Conservation (phyloP, 2,329 filamentous ascomycete genomes). For the Diatrype stigma region DNA sequence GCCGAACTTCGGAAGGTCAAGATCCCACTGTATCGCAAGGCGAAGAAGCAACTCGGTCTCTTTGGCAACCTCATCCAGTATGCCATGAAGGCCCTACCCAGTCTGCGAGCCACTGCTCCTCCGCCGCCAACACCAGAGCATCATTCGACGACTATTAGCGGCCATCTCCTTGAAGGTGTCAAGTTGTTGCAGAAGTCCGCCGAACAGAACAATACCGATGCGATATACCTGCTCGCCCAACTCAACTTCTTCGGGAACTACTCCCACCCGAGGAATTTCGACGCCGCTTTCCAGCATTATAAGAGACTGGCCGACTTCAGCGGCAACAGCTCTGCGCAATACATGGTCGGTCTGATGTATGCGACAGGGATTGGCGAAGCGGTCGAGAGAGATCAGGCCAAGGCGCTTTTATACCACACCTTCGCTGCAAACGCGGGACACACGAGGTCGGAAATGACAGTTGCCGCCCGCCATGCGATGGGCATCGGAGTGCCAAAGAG, state of each 20-base stretch:
- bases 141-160: constrained; percentile 32
- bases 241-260: constrained; percentile 98
- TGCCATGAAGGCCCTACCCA: constrained; percentile 46
- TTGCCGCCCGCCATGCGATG: constrained; percentile 78
- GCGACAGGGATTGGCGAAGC: constrained; percentile 83
- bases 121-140: constrained; percentile 17
- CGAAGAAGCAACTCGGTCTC: constrained; percentile 39
- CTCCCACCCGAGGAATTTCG: constrained; percentile 78
- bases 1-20: constrained; percentile 47
- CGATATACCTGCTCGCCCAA: constrained; percentile 83
- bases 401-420: constrained; percentile 88
- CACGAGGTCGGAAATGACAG: constrained; percentile 85
- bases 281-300: constrained; percentile 76
- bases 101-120: constrained; percentile 43
- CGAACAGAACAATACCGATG: constrained; percentile 66
- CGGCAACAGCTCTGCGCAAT: constrained; percentile 88
- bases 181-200: constrained; percentile 50
- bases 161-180: constrained; percentile 47
- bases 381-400: constrained; percentile 82
- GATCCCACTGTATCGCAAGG: constrained; percentile 38
- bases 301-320: constrained; percentile 67
- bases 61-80: constrained; percentile 41
- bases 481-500: constrained; percentile 83
- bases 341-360: constrained; percentile 95
- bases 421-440: constrained; percentile 85